Conservation (phyloP, 2,329 filamentous ascomycete genomes). For the Ascosphaera apis region DNA sequence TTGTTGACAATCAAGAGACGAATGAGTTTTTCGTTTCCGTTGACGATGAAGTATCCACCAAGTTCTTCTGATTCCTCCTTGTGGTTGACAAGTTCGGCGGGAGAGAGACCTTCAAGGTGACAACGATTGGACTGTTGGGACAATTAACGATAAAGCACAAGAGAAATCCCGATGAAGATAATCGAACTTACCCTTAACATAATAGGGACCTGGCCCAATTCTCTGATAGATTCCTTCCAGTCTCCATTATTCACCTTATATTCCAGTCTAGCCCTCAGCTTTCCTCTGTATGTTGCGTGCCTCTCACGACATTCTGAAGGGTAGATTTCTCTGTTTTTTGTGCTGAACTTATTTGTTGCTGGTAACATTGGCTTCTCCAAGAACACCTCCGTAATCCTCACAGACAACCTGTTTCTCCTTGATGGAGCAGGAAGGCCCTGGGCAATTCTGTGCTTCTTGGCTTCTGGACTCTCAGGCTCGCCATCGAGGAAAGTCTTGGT, state of each 20-base stretch:
- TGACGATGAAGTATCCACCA: constrained; percentile 92
- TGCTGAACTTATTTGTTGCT: constrained; percentile 57
- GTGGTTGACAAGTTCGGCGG: constrained; percentile 55
- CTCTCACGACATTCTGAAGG: constrained; percentile 88
- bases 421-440: constrained; percentile 28
- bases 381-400: constrained; percentile 60
- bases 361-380: constrained; percentile 66
- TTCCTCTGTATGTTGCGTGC: constrained; percentile 75
- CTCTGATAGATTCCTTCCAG: constrained; percentile 57
- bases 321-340: constrained; percentile 59
- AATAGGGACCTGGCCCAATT: constrained; percentile 72
- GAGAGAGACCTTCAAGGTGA: constrained; percentile 68
- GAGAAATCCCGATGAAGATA: constrained; percentile 2
- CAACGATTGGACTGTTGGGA: constrained; percentile 56
- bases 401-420: constrained; percentile 47
- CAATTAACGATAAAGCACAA: constrained; percentile 3
- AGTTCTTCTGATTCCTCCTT: constrained; percentile 95
- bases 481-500: constrained; percentile 73
- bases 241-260: constrained; percentile 74
- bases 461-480: constrained; percentile 24
- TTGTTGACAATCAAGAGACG: constrained; percentile 75
- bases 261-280: constrained; percentile 60
- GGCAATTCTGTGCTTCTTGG: constrained; percentile 22
- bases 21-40: constrained; percentile 92
- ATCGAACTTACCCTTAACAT: constrained; percentile 55